These are phyloP conservation scores for Rhynchospora pubera DNA, from an alignment of 176 grass and related monocot species.

Conservation along the genomic window DNA sequence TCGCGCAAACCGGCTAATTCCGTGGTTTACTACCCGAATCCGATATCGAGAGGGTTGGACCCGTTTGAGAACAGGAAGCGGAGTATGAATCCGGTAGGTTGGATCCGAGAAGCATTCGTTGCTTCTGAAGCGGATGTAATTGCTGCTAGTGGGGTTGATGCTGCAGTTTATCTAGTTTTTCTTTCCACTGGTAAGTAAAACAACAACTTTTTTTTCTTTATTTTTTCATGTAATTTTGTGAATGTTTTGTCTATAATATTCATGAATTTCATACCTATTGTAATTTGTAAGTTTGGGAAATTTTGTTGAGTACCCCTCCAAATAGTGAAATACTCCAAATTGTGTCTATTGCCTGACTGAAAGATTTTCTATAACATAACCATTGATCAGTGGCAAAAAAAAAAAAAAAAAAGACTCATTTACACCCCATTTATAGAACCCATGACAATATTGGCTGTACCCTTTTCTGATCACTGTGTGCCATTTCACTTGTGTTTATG, in stretches of 20 bases:
- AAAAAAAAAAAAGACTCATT: no score
- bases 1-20: slow-evolving; percentile 65
- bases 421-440: no score
- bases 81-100: slow-evolving; percentile 48
- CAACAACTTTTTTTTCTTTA: background rate
- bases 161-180: slow-evolving; percentile 81
- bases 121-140: slow-evolving; percentile 63
- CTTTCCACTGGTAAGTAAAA: slow-evolving; percentile 49
- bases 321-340: background rate
- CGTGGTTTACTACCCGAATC: slow-evolving; percentile 74
- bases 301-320: background rate
- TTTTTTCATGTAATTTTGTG: background rate
- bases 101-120: slow-evolving; percentile 45
- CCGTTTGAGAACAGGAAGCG: slow-evolving; percentile 43
- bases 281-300: background rate
- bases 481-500: no score
- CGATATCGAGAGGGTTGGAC: slow-evolving; percentile 60
- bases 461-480: no score
- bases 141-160: slow-evolving; percentile 59
- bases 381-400: background rate
- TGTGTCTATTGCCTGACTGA: background rate
- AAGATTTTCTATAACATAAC: background rate
- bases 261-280: background rate
- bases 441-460: no score
- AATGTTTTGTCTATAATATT: background rate